A percentile compares a stretch with the other conserved stretches of the same genome.
These are phyloP conservation scores for Phytophthora quininea DNA, from an alignment of 352 stramenopile genomes.

Conservation along the genomic window DNA sequence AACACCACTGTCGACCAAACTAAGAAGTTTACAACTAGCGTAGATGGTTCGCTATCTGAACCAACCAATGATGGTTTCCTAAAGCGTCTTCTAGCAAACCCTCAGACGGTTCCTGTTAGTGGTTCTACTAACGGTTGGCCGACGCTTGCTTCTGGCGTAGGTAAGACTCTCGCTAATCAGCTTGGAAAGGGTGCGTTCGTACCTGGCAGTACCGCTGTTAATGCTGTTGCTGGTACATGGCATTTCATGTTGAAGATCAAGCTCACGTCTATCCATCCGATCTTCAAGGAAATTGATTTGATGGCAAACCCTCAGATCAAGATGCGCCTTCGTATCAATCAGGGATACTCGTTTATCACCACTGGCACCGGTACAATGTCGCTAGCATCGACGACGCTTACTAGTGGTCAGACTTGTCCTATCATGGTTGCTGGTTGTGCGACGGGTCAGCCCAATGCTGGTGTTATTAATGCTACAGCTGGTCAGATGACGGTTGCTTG, in stretches of 20 bases:
- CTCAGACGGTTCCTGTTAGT: conserved; percentile 11
- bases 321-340: conserved; percentile 4
- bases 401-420: conserved; percentile 2
- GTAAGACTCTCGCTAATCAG: conserved; percentile 9
- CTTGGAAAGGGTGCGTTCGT: conserved; percentile 7
- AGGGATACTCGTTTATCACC: conserved; percentile 1
- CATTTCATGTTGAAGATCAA: conserved; percentile 18
- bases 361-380: conserved; percentile 1
- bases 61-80: conserved; percentile 12
- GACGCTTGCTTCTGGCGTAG: neutral
- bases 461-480: conserved; percentile 5
- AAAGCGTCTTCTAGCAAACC: conserved; percentile 9
- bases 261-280: neutral
- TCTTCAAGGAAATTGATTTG: conserved; percentile 5
- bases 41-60: neutral
- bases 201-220: conserved; percentile 7
- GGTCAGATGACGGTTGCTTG: conserved; percentile 2
- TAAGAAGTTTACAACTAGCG: neutral
- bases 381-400: conserved; percentile 3
- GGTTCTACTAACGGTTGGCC: neutral
- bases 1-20: conserved; percentile 8
- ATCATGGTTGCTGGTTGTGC: conserved; percentile 4
- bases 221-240: conserved; percentile 5
- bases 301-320: conserved; percentile 15
- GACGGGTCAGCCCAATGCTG: neutral